Evolutionary conservation across 1,284 basidiomycete genomes (phyloP).

Genomic region (Moesziomyces aphidis): DNA sequence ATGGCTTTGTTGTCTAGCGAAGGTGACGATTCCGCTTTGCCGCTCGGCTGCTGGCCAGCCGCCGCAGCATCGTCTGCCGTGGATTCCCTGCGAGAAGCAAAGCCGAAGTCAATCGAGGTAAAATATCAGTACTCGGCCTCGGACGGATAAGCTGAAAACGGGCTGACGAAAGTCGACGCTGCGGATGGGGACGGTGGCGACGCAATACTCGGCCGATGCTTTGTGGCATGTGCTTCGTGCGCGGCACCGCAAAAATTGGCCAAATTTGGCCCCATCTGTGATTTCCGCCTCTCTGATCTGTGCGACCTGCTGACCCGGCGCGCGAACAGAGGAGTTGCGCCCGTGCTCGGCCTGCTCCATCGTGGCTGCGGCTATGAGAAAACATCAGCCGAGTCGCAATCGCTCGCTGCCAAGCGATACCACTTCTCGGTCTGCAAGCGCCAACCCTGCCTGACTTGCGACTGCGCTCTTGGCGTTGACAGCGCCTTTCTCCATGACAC

Average conservation of each 20-base stretch:
- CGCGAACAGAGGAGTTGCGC: background rate
- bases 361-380: too few relatives aligned
- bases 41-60: background rate
- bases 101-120: background rate
- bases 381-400: background rate
- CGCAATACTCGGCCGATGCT: background rate
- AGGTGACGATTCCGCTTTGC: background rate
- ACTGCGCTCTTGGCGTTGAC: background rate
- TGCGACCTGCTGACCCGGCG: too few relatives aligned
- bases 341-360: background rate
- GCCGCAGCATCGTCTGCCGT: slow-evolving; percentile 21
- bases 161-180: too few relatives aligned
- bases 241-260: background rate
- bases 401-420: background rate
- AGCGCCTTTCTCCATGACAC: background rate
- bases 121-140: background rate
- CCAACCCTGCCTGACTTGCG: background rate
- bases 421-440: background rate
- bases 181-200: background rate
- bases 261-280: background rate
- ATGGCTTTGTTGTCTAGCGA: slow-evolving; percentile 12
- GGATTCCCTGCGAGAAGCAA: slow-evolving; percentile 1
- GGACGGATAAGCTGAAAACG: too few relatives aligned
- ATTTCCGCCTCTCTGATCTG: background rate
- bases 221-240: background rate